Conservation (phyloP, 495 filamentous ascomycete species). For the Parathielavia hyrcaniae region DNA sequence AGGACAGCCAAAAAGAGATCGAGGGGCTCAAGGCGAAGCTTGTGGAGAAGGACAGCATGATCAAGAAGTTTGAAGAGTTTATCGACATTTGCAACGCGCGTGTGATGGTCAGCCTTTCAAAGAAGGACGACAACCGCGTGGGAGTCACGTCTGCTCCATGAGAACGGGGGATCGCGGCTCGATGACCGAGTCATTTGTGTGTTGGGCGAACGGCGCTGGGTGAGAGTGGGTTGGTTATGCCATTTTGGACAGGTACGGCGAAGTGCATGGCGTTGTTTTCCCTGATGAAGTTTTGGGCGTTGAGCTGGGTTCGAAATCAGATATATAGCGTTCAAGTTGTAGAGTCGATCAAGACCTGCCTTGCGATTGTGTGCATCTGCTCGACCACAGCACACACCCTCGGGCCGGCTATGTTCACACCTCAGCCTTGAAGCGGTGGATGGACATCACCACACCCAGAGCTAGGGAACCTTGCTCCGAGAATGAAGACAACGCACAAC, state of each 20-base stretch:
- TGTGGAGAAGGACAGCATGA: constrained; percentile 48
- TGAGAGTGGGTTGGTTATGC: constrained; percentile 1
- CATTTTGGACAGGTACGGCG: too few species aligned
- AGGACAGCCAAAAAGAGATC: constrained; percentile 44
- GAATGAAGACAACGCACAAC: too few species aligned
- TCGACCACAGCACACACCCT: not conserved
- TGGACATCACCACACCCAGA: not conserved
- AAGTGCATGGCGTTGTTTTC: not conserved
- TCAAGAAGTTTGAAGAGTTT: constrained; percentile 53
- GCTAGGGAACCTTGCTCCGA: not conserved
- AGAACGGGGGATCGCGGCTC: not conserved
- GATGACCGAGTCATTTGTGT: not conserved
- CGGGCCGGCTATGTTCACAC: not conserved
- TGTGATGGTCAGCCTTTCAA: constrained; percentile 45
- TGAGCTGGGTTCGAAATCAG: not conserved
- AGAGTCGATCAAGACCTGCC: not conserved
- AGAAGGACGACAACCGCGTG: constrained; percentile 27
- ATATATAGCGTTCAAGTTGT: not conserved
- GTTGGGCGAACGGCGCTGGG: not conserved
- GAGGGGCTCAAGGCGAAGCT: constrained; percentile 45
- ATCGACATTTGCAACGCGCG: constrained; percentile 55
- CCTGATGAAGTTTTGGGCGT: constrained; percentile 4
- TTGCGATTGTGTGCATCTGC: not conserved
- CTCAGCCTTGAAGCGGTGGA: not conserved
- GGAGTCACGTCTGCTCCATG: constrained; percentile 4